phyloP scores from a whole-genome alignment of 2,329 filamentous ascomycete genomes.

The Fusarium paranaense region DNA sequence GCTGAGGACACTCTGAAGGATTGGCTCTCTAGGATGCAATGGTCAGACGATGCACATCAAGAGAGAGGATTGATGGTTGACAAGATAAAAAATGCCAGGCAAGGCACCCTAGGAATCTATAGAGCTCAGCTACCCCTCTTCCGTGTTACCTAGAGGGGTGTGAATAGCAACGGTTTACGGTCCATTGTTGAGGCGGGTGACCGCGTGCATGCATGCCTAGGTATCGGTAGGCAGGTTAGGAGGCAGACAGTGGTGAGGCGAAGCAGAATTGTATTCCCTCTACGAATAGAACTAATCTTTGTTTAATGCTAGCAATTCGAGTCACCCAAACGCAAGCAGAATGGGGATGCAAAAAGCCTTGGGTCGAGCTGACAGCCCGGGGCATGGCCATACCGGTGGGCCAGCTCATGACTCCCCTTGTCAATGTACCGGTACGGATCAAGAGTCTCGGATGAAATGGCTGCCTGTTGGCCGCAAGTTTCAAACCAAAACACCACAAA shows the following conservation, averaged over 20 bases:
- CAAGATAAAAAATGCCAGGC: constrained; percentile 3
- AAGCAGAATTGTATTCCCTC: not conserved
- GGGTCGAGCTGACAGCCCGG: not conserved
- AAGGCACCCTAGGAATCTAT: constrained; percentile 8
- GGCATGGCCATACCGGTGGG: not conserved
- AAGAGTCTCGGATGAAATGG: not conserved
- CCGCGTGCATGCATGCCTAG: not conserved
- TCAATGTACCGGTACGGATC: not conserved
- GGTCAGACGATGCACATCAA: not conserved
- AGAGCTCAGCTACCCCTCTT: constrained; percentile 2
- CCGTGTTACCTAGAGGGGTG: constrained; percentile 7
- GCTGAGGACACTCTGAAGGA: not conserved
- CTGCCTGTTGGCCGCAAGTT: not conserved
- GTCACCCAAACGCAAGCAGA: not conserved
- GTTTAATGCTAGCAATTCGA: not conserved
- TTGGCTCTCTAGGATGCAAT: not conserved
- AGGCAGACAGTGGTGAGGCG: not conserved
- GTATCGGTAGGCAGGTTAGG: not conserved
- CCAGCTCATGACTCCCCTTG: not conserved
- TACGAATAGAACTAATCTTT: not conserved
- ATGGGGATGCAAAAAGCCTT: not conserved
- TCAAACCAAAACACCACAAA: not conserved
- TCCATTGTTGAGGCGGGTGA: not conserved
- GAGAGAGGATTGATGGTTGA: not conserved
- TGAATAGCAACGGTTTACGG: not conserved